These are phyloP conservation scores for Begonia fuchsioides DNA, from an alignment of 306 rosid genomes.

Conservation along the genomic window DNA sequence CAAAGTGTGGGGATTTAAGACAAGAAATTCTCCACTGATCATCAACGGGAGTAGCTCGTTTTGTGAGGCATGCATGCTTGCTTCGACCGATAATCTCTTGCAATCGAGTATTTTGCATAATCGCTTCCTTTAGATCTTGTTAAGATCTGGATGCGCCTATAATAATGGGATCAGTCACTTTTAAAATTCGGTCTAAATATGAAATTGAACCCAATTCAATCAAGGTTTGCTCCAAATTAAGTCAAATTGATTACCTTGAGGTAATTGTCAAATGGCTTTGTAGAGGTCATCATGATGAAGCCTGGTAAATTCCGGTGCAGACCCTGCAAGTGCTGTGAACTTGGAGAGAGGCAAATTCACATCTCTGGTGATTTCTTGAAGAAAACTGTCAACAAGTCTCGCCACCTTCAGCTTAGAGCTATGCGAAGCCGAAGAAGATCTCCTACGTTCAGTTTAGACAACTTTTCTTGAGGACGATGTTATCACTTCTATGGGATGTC, in stretches of 20 bases:
- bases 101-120: constrained; percentile 93
- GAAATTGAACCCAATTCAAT: no score
- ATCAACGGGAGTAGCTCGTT: constrained; percentile 83
- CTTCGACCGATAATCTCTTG: constrained; percentile 87
- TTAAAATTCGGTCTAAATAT: no score
- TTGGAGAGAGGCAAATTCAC: constrained; percentile 69
- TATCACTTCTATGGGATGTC: no score
- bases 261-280: constrained; percentile 74
- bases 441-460: no score
- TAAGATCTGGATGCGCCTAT: constrained; percentile 89
- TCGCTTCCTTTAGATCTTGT: constrained; percentile 87
- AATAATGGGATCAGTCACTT: no score
- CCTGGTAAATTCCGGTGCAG: constrained; percentile 84
- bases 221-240: neutral
- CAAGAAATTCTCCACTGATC: no score
- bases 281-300: constrained; percentile 85
- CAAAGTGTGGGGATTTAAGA: no score
- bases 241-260: constrained; percentile 39
- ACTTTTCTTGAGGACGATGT: no score
- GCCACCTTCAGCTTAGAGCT: no score
- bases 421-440: no score
- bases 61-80: constrained; percentile 93
- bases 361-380: constrained; percentile 22
- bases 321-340: constrained; percentile 84
- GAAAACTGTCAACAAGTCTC: no score